Conservation (phyloP, 805 yeast species). For the Debaryomyces maramus region DNA sequence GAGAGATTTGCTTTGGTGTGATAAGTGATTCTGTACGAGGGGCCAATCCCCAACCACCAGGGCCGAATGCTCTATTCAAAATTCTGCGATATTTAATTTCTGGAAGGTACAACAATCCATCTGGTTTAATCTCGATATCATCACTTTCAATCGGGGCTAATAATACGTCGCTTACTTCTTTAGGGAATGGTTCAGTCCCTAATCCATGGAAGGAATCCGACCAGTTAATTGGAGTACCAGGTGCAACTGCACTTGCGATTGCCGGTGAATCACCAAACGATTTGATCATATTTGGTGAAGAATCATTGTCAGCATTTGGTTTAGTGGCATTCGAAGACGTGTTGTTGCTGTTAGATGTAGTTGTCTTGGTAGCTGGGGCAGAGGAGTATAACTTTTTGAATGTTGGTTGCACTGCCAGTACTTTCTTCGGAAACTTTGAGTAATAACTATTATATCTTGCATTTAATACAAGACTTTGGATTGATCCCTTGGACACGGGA, state of each 20-base stretch:
- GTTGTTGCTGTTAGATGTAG: background rate
- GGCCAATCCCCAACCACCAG: conserved; percentile 98
- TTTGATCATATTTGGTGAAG: background rate
- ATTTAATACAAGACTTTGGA: background rate
- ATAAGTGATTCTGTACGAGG: conserved; percentile 86
- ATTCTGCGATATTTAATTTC: conserved; percentile 94
- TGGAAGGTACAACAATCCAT: conserved; percentile 87
- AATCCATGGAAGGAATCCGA: conserved; percentile 83
- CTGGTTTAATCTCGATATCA: conserved; percentile 94
- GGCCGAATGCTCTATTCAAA: conserved; percentile 89
- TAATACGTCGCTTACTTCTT: conserved; percentile 58
- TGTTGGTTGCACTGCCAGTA: background rate
- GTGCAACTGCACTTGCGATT: conserved; percentile 3
- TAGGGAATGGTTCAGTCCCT: conserved; percentile 74
- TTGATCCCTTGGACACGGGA: too few relatives aligned
- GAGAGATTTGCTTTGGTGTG: conserved; percentile 70
- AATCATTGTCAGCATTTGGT: background rate
- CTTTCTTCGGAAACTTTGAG: background rate
- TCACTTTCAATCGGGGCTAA: conserved; percentile 59
- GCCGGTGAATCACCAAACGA: conserved; percentile 26
- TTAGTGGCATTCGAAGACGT: background rate
- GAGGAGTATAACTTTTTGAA: conserved; percentile 1
- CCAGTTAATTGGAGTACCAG: conserved; percentile 60
- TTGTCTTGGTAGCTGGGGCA: background rate
- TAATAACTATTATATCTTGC: background rate